Percentiles rank a stretch among this genome's conserved stretches.
Conservation (phyloP, 2,329 filamentous ascomycete genomes). For the Trematosphaeria pertusa region DNA sequence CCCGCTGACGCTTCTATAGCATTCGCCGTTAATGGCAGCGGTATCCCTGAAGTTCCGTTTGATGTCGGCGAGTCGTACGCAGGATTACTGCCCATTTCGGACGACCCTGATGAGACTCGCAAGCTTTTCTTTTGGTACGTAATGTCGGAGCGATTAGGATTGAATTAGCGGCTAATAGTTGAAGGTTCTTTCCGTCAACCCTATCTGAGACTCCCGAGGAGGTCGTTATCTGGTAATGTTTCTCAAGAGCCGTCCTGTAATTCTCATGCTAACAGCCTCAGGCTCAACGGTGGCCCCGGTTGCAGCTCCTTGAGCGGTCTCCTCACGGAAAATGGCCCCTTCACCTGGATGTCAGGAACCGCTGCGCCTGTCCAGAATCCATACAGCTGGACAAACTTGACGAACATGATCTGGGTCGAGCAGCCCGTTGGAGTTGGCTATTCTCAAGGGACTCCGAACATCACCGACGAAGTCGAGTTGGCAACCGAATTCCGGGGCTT, state of each 20-base stretch:
- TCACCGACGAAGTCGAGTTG: slow-evolving; percentile 57
- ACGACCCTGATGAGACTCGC: slow-evolving; percentile 55
- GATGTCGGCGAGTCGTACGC: slow-evolving; percentile 72
- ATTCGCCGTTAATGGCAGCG: slow-evolving; percentile 69
- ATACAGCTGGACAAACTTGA: slow-evolving; percentile 69
- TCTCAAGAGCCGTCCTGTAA: slow-evolving; percentile 5
- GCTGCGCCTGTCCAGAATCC: slow-evolving; percentile 68
- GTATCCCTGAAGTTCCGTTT: slow-evolving; percentile 72
- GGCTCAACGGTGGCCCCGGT: slow-evolving; percentile 50
- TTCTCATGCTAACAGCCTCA: slow-evolving; percentile 17
- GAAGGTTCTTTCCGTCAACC: slow-evolving; percentile 67
- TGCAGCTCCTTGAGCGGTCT: slow-evolving; percentile 69
- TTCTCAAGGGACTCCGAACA: slow-evolving; percentile 52
- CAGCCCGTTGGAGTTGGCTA: slow-evolving; percentile 58
- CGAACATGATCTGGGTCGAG: slow-evolving; percentile 54
- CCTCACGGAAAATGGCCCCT: slow-evolving; percentile 77
- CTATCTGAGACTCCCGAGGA: slow-evolving; percentile 62
- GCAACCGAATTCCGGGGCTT: slow-evolving; percentile 58
- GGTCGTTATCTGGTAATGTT: slow-evolving; percentile 67
- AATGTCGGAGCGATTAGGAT: too few species aligned
- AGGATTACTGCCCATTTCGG: slow-evolving; percentile 66
- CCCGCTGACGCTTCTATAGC: slow-evolving; percentile 49
- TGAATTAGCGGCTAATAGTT: not conserved
- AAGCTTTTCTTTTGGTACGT: slow-evolving; percentile 65
- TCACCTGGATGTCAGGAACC: slow-evolving; percentile 67